phyloP scores from a whole-genome alignment of 805 yeast genomes.

The Phaffomyces thermotolerans region DNA sequence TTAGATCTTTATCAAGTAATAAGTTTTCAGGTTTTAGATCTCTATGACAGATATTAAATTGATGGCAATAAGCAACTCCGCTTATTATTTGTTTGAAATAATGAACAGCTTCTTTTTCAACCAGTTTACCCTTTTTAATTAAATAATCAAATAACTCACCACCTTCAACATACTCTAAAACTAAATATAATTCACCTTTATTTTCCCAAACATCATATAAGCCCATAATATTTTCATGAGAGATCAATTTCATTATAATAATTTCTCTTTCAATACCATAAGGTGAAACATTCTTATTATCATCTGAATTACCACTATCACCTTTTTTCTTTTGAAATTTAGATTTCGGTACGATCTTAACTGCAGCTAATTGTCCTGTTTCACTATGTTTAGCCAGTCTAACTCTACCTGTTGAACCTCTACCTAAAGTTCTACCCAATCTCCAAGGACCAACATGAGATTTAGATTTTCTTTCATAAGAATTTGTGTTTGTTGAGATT shows the following conservation, averaged over 20 bases:
- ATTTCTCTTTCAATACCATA: constrained; percentile 85
- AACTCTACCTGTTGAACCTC: constrained; percentile 96
- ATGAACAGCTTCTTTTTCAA: constrained; percentile 82
- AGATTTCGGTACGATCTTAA: constrained; percentile 89
- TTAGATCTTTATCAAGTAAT: constrained; percentile 70
- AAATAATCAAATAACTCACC: constrained; percentile 93
- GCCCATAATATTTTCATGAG: constrained; percentile 73
- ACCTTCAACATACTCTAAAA: constrained; percentile 92
- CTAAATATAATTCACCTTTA: constrained; percentile 73
- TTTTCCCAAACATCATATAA: constrained; percentile 86
- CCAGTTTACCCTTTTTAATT: constrained; percentile 81
- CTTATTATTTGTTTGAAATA: constrained; percentile 83
- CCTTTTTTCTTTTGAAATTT: constrained; percentile 39
- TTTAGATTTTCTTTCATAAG: constrained; percentile 25
- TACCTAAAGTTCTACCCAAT: constrained; percentile 86
- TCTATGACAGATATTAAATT: constrained; percentile 81
- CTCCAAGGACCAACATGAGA: constrained; percentile 86
- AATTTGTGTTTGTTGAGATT: constrained; percentile 24
- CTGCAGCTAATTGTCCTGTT: constrained; percentile 90
- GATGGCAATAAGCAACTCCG: constrained; percentile 81
- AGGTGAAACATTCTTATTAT: constrained; percentile 52
- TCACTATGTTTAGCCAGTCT: constrained; percentile 80
- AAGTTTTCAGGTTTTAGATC: constrained; percentile 81
- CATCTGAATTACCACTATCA: constrained; percentile 5
- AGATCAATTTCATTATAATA: constrained; percentile 73